These are phyloP conservation scores for Prunus fruticosa DNA, from an alignment of 306 rosid species.

Conservation along the genomic window DNA sequence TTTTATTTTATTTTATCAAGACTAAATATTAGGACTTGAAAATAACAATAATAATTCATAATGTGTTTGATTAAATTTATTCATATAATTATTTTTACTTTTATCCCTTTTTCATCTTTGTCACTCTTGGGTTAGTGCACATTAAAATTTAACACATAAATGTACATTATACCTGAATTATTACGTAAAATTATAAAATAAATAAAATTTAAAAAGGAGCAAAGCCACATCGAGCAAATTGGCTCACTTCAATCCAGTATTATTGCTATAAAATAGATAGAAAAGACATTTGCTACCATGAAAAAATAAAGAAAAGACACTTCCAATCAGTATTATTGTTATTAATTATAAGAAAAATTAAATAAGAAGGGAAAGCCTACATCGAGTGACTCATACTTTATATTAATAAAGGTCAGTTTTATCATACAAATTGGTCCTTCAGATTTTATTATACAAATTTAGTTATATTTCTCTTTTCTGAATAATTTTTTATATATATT, in stretches of 20 bases:
- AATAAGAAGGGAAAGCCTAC: neutral
- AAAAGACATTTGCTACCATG: too few species aligned
- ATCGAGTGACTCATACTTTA: too few species aligned
- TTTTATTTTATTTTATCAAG: neutral
- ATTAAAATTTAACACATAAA: too few species aligned
- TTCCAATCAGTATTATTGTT: neutral
- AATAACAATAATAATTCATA: neutral
- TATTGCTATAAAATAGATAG: neutral
- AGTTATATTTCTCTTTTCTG: too few species aligned
- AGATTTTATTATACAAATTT: too few species aligned
- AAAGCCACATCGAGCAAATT: neutral
- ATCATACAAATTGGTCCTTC: too few species aligned
- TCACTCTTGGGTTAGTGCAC: too few species aligned
- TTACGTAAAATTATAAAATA: neutral
- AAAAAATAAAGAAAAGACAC: neutral
- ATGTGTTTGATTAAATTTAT: neutral
- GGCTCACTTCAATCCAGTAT: neutral
- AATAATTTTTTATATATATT: too few species aligned
- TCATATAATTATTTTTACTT: neutral
- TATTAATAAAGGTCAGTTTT: too few species aligned
- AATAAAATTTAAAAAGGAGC: neutral
- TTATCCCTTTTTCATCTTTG: too few species aligned
- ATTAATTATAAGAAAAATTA: neutral
- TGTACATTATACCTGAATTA: too few species aligned
- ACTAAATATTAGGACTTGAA: constrained; percentile 5